Evolutionary conservation across 192 early-diverging fungal genomes (phyloP).

Genomic region (Glomus cerebriforme): DNA sequence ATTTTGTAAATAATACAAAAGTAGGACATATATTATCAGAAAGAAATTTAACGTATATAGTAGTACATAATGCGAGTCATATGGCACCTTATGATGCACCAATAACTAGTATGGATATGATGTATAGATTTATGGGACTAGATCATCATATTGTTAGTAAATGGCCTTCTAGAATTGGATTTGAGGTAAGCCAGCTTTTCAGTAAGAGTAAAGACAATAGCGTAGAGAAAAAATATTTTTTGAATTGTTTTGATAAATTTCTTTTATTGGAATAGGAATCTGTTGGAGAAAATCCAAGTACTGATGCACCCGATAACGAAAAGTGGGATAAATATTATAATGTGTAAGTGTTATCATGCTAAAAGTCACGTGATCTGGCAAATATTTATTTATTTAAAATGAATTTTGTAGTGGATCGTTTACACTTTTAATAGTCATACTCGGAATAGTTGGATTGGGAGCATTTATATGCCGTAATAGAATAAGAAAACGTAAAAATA

Average conservation of each 20-base stretch:
- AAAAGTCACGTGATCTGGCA: no score
- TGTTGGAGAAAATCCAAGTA: no score
- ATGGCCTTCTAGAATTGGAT: slow-evolving; percentile 33
- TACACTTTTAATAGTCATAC: slow-evolving; percentile 35
- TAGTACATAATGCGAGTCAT: slow-evolving; percentile 83
- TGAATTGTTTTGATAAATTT: neutral
- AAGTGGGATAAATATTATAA: slow-evolving; percentile 38
- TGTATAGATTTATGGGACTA: slow-evolving; percentile 79
- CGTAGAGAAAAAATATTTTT: no score
- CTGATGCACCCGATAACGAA: slow-evolving; percentile 17
- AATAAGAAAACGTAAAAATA: slow-evolving; percentile 27
- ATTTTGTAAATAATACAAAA: slow-evolving; percentile 48
- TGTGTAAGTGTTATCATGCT: slow-evolving; percentile 27
- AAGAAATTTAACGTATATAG: slow-evolving; percentile 76
- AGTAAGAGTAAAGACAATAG: neutral
- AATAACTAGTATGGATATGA: slow-evolving; percentile 76
- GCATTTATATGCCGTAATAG: slow-evolving; percentile 37
- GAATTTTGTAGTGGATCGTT: slow-evolving; percentile 40
- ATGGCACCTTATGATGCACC: slow-evolving; percentile 93
- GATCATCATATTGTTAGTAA: slow-evolving; percentile 33
- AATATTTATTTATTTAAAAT: no score
- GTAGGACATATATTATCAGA: slow-evolving; percentile 48
- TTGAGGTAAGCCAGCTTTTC: neutral
- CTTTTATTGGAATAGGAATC: neutral
- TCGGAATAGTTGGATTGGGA: slow-evolving; percentile 30